Evolutionary conservation across 2,329 filamentous ascomycete genomes (phyloP).

Genomic region (Chaetomium sp.): DNA sequence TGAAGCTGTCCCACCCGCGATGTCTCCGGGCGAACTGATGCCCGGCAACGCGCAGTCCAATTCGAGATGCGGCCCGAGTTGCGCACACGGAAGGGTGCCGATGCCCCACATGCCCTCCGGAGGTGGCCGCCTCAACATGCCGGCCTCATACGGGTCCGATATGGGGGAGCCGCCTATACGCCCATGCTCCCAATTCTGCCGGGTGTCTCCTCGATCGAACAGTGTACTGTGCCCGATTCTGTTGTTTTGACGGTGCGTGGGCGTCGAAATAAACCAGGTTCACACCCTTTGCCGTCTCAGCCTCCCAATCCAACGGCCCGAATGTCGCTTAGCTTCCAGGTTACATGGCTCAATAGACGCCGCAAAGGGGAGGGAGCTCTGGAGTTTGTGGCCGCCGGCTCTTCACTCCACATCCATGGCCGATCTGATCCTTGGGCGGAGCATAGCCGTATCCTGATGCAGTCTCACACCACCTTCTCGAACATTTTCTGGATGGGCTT

Average conservation of each 20-base stretch:
- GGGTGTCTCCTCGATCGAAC: neutral
- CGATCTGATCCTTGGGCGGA: neutral
- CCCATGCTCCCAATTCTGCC: neutral
- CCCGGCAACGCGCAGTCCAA: neutral
- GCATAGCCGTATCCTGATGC: neutral
- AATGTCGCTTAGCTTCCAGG: too few species aligned
- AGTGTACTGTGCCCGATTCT: too few species aligned
- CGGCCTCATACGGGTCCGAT: neutral
- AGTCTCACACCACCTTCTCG: conserved; percentile 64
- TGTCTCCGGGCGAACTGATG: neutral
- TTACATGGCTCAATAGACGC: too few species aligned
- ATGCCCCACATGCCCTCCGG: conserved; percentile 13
- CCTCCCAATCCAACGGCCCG: too few species aligned
- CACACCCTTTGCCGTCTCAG: neutral
- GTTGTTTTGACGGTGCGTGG: neutral
- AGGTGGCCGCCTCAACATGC: neutral
- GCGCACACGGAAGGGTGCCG: neutral
- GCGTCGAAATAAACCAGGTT: neutral
- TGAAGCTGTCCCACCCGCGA: neutral
- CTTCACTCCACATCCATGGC: neutral
- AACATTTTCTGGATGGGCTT: conserved; percentile 87
- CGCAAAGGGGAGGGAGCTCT: too few species aligned
- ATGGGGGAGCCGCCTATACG: neutral
- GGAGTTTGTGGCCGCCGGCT: neutral
- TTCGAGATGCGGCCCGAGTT: neutral